A percentile compares a stretch with the other conserved stretches of the same genome.
Conservation (phyloP, 2,329 filamentous ascomycete species). For the Colletotrichum sansevieriae region DNA sequence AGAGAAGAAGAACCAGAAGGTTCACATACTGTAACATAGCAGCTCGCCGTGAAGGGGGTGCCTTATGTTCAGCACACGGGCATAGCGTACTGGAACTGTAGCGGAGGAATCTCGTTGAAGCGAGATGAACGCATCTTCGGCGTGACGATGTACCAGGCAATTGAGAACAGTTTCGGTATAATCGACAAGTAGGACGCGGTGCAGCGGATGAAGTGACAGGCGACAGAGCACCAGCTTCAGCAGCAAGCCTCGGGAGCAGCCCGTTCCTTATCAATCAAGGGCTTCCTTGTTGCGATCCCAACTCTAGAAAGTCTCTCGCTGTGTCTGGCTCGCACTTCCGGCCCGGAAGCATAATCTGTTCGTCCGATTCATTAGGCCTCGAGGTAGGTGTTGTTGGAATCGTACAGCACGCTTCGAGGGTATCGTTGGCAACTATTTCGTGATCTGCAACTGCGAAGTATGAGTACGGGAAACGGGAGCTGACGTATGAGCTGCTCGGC, state of each 20-base stretch:
- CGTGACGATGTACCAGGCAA: no score
- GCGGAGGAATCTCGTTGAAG: no score
- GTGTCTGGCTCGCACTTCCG: not conserved
- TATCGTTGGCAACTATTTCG: not conserved
- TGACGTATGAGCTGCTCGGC: not conserved
- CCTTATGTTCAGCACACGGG: not conserved
- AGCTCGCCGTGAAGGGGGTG: not conserved
- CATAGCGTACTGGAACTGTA: not conserved
- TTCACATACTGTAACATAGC: conserved; percentile 13
- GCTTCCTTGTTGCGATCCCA: not conserved
- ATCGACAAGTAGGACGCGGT: no score
- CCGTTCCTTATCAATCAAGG: not conserved
- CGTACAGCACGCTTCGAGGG: not conserved
- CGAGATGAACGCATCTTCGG: no score
- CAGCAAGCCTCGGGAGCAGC: no score
- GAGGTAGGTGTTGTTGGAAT: not conserved
- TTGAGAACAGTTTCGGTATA: no score
- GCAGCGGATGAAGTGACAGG: no score
- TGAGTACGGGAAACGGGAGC: conserved; percentile 1
- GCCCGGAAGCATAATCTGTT: conserved; percentile 3
- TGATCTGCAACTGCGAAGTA: conserved; percentile 4
- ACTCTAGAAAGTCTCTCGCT: not conserved
- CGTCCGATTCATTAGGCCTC: not conserved
- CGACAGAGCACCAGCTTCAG: no score
- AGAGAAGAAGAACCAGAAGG: conserved; percentile 25